Evolutionary conservation across 78 protist species (phyloP), one percentile per base, ranked within the genome.

Genomic region (Salpingoeca rosetta): DNA sequence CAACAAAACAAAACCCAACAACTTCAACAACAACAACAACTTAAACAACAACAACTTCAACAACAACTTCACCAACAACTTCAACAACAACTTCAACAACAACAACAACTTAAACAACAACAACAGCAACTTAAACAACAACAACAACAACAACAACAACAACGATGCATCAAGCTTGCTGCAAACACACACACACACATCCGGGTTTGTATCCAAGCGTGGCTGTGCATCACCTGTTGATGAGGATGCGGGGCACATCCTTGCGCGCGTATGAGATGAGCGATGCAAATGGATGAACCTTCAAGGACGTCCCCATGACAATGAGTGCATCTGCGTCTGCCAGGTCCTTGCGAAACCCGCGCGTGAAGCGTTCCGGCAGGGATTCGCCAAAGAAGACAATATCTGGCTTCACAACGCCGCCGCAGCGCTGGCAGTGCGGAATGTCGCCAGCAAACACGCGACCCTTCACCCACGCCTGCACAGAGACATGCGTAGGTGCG

Each of bases 181-280:
- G n/a, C n/a, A n/a, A n/a, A n/a, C n/a, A n/a, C n/a, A n/a, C n/a
- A n/a, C n/a, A n/a, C n/a, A n/a, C n/a, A n/a, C n/a, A n/a, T n/a
- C n/a, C n/a, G n/a, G n/a, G n/a, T n/a, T n/a, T n/a, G n/a, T n/a
- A n/a, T n/a, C n/a, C n/a, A n/a, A n/a, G n/a, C n/a, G n/a, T n/a
- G n/a, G n/a, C n/a, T n/a, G n/a, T n/a, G n/a, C n/a, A n/a, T n/a
- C n/a, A n/a, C 24, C 91, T 43, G 85, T 95, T 95, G 87, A 95
- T 90, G 26, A 95, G 88, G 12, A 95, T 38, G n/a, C 92, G 87
- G 22, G 94, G 95, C 44, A 39, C 51, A 36, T 85, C 35, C 25
- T 75, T 22, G 28, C 22, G 40, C 25, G 89, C 88, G 35, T 36
- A 2, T 40, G 17, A 37, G 73, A 31, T 17, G 24, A 90, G 76